Evolutionary conservation across 2,329 filamentous ascomycete species (phyloP), one percentile per base, ranked within the genome.

Genomic region (Fusarium odoratissimum): DNA sequence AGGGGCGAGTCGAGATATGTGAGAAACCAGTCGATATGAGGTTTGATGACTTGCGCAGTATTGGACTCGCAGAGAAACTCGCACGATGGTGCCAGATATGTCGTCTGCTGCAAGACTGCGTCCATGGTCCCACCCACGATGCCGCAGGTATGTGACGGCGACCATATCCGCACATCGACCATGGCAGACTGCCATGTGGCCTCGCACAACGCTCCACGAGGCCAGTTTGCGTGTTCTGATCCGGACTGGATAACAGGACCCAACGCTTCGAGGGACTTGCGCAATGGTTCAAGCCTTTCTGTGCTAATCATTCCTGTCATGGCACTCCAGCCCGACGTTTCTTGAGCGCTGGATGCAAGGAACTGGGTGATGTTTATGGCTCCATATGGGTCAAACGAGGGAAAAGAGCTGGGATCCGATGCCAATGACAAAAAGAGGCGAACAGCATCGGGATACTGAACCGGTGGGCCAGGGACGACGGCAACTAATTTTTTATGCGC

Each of bases 101-200:
- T 79, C 14, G 77, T 76, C 35, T 81, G 80, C 13, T 71, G 76
- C 33, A 84, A 58, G 23, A 82, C 74, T 1, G 77, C 77, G 41
- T 83, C 81, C 52, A 84, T 78, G 33, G 77, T 82, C 16, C 77
- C 77, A 14, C 76, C 80, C 0, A 84, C 80, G 21, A 83, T 81
- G 1, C 82, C 83, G 6, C 79, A 76, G 0, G 82, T 84, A 60
- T 84, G 83, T 5, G 80, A 77, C 5, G 81, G 80, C 1, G 82
- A 84, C 83, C 83, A 84, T 42, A 84, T 77, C 54, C 82, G 82
- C 9, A 83, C 72, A 58, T 84, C 82, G 25, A 84, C 79, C 82
- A 83, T 84, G 40, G 82, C 83, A 12, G 78, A 83, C 46, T 83
- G 76, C 83, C 83, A 84, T 10, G 81, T 82, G 16, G 82, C 82